Evolutionary conservation across 257 asterid species (phyloP), one percentile per base, ranked within the genome.

Genomic region (Penstemon newberryi): DNA sequence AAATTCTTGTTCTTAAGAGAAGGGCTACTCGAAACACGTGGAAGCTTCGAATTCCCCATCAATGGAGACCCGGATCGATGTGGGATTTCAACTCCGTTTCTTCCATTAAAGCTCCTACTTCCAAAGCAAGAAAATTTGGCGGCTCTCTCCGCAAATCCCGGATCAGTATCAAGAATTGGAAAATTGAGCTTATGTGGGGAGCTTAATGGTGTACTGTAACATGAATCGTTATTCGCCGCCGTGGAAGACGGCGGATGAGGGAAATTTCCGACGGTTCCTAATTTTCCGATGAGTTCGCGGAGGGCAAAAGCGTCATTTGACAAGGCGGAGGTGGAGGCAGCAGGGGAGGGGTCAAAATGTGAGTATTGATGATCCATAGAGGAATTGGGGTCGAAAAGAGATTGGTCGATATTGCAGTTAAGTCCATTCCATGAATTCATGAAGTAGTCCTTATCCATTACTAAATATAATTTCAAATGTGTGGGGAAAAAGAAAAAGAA

Each of bases 81-180:
- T 36, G 66, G 64, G 56, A 56, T 7, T 51, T 78, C 86, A 8
- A 37, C 76, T 46, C 78, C 84, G 3, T 81, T 57, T 7, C 96
- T 66, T 4, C 84, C 96, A 33, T 89, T 91, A 71, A 89, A 89
- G 66, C 96, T 91, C 47, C 86, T 77, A 72, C 89, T 89, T 1
- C 96, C 96, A 38, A 86, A 91, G 83, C 95, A 81, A 3, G 99
- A 91, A 67, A 88, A 85, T 75, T 83, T 87, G 4, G 99, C 92
- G 2, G 92, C 96, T 71, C 95, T 74, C 77, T 87, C 91, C 42
- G 87, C 92, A 33, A 92, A 92, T 3, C 89, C 95, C 19, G 95
- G 96, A 83, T 89, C 98, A 70, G 88, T 25, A 25, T 25, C 33
- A 25, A 25, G 33, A 2, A 25, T 25, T 25, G 33, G 33, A 25